Percentiles rank a stretch among this genome's conserved stretches.
These are phyloP conservation scores for Fomitopsis pinicola DNA, from an alignment of 1,284 basidiomycete species.

Conservation along the genomic window DNA sequence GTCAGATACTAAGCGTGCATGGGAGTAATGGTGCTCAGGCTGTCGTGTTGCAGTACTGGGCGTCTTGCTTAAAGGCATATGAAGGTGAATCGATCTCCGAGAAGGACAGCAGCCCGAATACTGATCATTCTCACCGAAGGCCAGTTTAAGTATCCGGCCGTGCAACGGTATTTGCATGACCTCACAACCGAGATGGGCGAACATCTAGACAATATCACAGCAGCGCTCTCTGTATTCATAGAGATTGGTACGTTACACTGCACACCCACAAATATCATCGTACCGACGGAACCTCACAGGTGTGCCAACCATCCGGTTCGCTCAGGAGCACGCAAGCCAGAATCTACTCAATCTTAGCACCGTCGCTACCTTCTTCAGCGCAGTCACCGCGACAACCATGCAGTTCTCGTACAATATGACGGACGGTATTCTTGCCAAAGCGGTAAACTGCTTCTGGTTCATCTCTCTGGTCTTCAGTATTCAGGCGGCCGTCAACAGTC, in stretches of 20 bases:
- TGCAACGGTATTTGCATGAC: slow-evolving; percentile 70
- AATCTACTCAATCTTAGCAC: slow-evolving; percentile 70
- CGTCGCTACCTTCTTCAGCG: slow-evolving; percentile 75
- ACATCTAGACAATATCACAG: slow-evolving; percentile 62
- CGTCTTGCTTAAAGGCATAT: slow-evolving; percentile 62
- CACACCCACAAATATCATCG: neutral
- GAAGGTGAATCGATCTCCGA: slow-evolving; percentile 32
- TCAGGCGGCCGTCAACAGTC: slow-evolving; percentile 69
- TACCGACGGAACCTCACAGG: slow-evolving; percentile 31
- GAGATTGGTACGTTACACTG: slow-evolving; percentile 47
- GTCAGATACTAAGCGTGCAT: neutral
- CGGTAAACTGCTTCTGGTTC: slow-evolving; percentile 73
- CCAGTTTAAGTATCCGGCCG: slow-evolving; percentile 65
- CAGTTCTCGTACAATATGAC: slow-evolving; percentile 55
- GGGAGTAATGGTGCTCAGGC: slow-evolving; percentile 3
- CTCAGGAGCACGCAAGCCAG: slow-evolving; percentile 63
- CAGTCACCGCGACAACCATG: slow-evolving; percentile 67
- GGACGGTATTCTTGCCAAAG: slow-evolving; percentile 33
- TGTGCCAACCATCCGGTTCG: slow-evolving; percentile 71
- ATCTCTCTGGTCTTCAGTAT: slow-evolving; percentile 73
- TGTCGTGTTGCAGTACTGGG: slow-evolving; percentile 50
- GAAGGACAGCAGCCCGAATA: neutral
- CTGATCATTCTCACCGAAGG: slow-evolving; percentile 29
- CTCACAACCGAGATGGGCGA: slow-evolving; percentile 64
- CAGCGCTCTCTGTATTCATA: slow-evolving; percentile 62